Evolutionary conservation across 2,329 filamentous ascomycete genomes (phyloP), one percentile per base, ranked within the genome.

Genomic region (Xylaria sp.): DNA sequence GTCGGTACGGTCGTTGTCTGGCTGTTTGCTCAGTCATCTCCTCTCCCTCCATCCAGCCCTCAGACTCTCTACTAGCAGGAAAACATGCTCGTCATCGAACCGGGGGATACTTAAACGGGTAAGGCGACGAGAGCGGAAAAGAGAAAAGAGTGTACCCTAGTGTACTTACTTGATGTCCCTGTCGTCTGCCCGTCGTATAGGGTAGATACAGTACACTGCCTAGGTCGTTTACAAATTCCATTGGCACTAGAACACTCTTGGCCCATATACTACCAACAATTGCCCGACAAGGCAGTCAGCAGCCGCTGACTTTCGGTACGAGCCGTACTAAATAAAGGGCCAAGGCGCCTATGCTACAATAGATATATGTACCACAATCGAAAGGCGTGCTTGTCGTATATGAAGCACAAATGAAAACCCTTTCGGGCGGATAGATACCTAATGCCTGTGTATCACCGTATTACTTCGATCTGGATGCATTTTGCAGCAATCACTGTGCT

Each of bases 101-200:
- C 66, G 59, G 62, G 68, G 53, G 54, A 70, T 70, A 60, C 69
- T 68, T 27, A 32, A 70, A 63, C 55, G 51, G 69, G 69, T 13
- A 70, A 68, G 55, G 62, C 65, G 65, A 68, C 57, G 16, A 37
- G 65, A 48, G 57, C 37, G 29, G 47, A 50, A 47, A 62, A 35
- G 32, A 35, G n/a, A n/a, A n/a, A n/a, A n/a, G n/a, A n/a, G n/a
- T n/a, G n/a, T n/a, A n/a, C n/a, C n/a, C n/a, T 42, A 40, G 42
- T 25, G 32, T 48, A 44, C 21, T 25, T 47, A 53, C 32, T 35
- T n/a, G 21, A 29, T 54, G 35, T 63, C 21, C n/a, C 42, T n/a
- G 40, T 44, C 40, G 48, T 63, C 55, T 53, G 16, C 23, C 5
- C 3, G 2, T 9, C 29, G 40, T 42, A 25, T 65, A 44, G 16